phyloP scores from a whole-genome alignment of 345 rosid genomes.

The Erodium maritimum region DNA sequence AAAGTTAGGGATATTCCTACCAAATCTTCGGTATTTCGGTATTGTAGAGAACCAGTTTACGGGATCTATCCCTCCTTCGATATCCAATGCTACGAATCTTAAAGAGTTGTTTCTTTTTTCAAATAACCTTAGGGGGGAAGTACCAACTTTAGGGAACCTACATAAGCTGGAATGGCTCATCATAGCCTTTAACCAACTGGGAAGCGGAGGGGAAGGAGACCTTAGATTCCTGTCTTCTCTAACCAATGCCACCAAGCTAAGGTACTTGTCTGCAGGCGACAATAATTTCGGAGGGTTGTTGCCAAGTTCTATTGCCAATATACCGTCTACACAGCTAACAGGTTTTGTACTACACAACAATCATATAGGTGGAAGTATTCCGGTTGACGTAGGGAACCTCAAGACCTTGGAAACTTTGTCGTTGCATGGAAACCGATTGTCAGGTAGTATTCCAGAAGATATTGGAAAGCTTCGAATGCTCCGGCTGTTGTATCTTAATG shows the following conservation, averaged over 20 bases:
- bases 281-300: slow-evolving; percentile 9
- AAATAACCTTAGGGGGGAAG: slow-evolving; percentile 2
- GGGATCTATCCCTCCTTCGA: no score
- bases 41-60: no score
- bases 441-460: slow-evolving; percentile 5
- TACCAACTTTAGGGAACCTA: not conserved
- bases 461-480: slow-evolving; percentile 1
- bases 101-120: not conserved
- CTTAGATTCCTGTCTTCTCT: not conserved
- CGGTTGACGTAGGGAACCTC: slow-evolving; percentile 4
- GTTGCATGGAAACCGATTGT: not conserved
- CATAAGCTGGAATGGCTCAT: not conserved
- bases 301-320: slow-evolving; percentile 8
- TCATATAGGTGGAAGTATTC: slow-evolving; percentile 10
- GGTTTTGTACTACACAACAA: not conserved
- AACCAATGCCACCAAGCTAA: not conserved
- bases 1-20: no score
- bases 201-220: slow-evolving; percentile 9
- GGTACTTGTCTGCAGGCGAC: not conserved
- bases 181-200: not conserved
- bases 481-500: not conserved
- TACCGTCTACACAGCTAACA: slow-evolving; percentile 2
- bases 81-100: not conserved
- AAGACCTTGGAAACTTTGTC: not conserved
- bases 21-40: no score